A percentile compares a stretch with the other conserved stretches of the same genome.
Evolutionary conservation across 768 basidiomycete species (phyloP).

Genomic region (Podaxis sp.): DNA sequence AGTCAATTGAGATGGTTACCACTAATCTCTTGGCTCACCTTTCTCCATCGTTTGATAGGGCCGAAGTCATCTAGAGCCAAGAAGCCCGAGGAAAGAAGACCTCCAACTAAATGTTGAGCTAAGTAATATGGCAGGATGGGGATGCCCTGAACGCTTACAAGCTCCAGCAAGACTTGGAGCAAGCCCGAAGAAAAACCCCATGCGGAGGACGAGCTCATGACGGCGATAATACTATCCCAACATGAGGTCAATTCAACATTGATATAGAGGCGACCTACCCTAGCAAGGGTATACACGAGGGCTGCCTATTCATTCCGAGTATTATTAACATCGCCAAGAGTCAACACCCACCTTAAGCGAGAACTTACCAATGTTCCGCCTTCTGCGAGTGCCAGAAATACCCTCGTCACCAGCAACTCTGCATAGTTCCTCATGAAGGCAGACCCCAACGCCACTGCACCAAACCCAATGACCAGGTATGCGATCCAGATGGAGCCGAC

Average conservation of each 20-base stretch:
- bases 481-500: conserved; percentile 36
- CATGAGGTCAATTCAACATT: not conserved
- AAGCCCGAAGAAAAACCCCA: conserved; percentile 31
- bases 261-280: conserved; percentile 22
- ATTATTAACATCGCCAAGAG: not conserved
- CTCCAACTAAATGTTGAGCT: conserved; percentile 24
- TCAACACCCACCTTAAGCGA: not conserved
- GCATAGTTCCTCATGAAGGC: conserved; percentile 33
- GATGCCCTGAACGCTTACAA: conserved; percentile 20
- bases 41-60: conserved; percentile 28
- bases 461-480: conserved; percentile 32
- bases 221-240: conserved; percentile 29
- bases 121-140: not conserved
- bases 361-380: conserved; percentile 35
- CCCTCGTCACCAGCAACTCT: conserved; percentile 30
- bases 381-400: conserved; percentile 38
- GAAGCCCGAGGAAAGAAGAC: conserved; percentile 34
- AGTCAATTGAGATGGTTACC: not conserved
- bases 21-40: conserved; percentile 6
- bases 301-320: conserved; percentile 25
- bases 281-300: conserved; percentile 32
- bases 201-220: conserved; percentile 28
- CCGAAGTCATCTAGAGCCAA: conserved; percentile 26
- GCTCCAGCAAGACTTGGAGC: conserved; percentile 31
- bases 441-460: conserved; percentile 31